Evolutionary conservation across 2,329 filamentous ascomycete genomes (phyloP).

Genomic region (Dactylellina parvicollis): DNA sequence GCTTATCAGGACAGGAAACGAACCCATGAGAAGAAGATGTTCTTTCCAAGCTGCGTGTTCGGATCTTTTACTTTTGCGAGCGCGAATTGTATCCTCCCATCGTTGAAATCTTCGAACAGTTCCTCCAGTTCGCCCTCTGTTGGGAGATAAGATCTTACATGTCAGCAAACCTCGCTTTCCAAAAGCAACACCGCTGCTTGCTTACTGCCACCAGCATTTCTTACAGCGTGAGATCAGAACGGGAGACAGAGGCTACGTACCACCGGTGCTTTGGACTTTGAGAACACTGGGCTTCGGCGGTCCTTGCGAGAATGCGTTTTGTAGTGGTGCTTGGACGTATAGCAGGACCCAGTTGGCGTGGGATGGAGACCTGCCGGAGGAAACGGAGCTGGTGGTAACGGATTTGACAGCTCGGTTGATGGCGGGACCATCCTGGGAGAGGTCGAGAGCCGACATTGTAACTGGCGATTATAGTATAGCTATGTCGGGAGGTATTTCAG

Average conservation of each 20-base stretch:
- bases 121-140: slow-evolving; percentile 89
- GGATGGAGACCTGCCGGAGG: slow-evolving; percentile 76
- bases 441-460: slow-evolving; percentile 75
- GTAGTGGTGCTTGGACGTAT: slow-evolving; percentile 87
- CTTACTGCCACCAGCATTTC: neutral
- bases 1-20: slow-evolving; percentile 55
- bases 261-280: slow-evolving; percentile 91
- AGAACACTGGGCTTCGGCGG: slow-evolving; percentile 89
- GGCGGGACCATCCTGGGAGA: slow-evolving; percentile 66
- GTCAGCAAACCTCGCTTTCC: slow-evolving; percentile 14
- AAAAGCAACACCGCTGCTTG: slow-evolving; percentile 8
- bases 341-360: slow-evolving; percentile 94
- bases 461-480: slow-evolving; percentile 46
- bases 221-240: slow-evolving; percentile 4
- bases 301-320: slow-evolving; percentile 89
- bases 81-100: slow-evolving; percentile 95
- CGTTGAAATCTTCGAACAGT: slow-evolving; percentile 93
- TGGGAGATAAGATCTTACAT: neutral
- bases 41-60: slow-evolving; percentile 88
- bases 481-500: neutral
- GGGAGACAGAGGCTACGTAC: slow-evolving; percentile 63
- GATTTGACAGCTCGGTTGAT: slow-evolving; percentile 71
- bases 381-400: slow-evolving; percentile 70
- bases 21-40: slow-evolving; percentile 89
- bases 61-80: slow-evolving; percentile 97